These are phyloP conservation scores for Apiotrichum akiyoshidainum DNA, from an alignment of 1,284 basidiomycete genomes.

Conservation along the genomic window DNA sequence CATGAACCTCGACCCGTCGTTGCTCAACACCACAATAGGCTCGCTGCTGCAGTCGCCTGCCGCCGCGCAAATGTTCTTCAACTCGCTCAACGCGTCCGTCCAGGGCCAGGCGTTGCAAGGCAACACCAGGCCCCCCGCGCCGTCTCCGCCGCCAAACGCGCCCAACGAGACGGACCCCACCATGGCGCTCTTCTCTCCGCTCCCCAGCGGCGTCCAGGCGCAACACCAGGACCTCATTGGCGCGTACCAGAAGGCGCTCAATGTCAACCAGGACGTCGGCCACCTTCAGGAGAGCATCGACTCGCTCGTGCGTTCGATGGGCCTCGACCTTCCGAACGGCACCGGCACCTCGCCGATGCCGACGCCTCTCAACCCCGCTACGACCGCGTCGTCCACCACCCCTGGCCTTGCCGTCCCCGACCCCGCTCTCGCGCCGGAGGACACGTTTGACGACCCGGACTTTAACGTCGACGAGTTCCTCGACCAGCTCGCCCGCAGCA, in stretches of 20 bases:
- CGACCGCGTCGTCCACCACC: not conserved
- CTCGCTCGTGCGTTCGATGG: constrained; percentile 66
- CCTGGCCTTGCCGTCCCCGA: not conserved
- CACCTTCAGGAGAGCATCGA: constrained; percentile 69
- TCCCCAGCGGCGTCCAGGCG: constrained; percentile 33
- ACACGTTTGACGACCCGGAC: constrained; percentile 26
- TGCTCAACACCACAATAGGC: constrained; percentile 62
- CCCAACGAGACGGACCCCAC: constrained; percentile 31
- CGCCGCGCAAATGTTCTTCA: constrained; percentile 68
- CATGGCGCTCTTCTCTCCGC: constrained; percentile 41
- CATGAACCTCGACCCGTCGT: constrained; percentile 47
- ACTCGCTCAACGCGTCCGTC: constrained; percentile 50
- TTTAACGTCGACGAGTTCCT: constrained; percentile 48
- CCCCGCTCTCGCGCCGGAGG: constrained; percentile 9
- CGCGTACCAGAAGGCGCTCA: constrained; percentile 61
- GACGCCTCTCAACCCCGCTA: not conserved
- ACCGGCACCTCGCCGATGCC: not conserved
- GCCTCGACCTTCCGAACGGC: constrained; percentile 53
- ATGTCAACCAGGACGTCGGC: constrained; percentile 70
- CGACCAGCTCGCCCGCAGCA: constrained; percentile 32
- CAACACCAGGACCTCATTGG: constrained; percentile 54
- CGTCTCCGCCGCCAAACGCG: constrained; percentile 4
- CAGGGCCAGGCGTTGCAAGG: constrained; percentile 41
- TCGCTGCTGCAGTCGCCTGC: constrained; percentile 61
- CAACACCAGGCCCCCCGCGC: constrained; percentile 10